Conservation (phyloP, 345 rosid species). For the Syzygium aqueum region DNA sequence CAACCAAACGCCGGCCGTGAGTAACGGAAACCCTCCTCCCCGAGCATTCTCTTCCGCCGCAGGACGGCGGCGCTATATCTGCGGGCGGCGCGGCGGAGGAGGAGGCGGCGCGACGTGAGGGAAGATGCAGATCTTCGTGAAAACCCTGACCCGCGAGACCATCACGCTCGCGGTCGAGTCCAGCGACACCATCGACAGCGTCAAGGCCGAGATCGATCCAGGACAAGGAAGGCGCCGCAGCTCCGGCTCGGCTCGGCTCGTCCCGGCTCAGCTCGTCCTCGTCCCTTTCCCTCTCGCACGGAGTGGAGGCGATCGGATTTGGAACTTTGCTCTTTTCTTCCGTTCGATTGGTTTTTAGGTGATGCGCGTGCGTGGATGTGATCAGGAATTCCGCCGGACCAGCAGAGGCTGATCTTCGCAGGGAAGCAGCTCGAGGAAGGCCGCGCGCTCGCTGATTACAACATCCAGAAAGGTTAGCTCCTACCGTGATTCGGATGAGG, state of each 20-base stretch:
- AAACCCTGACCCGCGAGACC: conserved; percentile 28
- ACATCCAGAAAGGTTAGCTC: not conserved
- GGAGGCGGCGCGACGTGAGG: not conserved
- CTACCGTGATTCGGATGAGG: not conserved
- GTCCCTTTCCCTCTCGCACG: too few species aligned
- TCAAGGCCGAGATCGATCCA: not conserved
- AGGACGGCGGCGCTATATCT: not conserved
- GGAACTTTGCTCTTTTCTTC: not conserved
- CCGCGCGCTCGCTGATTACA: not conserved
- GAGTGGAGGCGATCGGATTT: not conserved
- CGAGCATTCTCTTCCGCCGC: not conserved
- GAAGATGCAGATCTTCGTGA: conserved; percentile 57
- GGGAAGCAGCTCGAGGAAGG: not conserved
- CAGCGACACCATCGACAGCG: not conserved
- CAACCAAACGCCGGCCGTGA: too few species aligned
- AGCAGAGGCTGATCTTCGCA: not conserved
- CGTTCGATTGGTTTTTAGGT: not conserved
- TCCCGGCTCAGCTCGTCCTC: too few species aligned
- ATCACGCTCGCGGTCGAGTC: not conserved
- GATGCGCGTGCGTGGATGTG: not conserved
- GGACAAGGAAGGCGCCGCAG: not conserved
- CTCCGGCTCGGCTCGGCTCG: too few species aligned
- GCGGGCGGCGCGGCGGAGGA: not conserved
- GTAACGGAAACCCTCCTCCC: not conserved
- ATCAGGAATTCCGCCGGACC: not conserved